Conservation (phyloP, 2,329 filamentous ascomycete species). For the Ascochyta rabiei region DNA sequence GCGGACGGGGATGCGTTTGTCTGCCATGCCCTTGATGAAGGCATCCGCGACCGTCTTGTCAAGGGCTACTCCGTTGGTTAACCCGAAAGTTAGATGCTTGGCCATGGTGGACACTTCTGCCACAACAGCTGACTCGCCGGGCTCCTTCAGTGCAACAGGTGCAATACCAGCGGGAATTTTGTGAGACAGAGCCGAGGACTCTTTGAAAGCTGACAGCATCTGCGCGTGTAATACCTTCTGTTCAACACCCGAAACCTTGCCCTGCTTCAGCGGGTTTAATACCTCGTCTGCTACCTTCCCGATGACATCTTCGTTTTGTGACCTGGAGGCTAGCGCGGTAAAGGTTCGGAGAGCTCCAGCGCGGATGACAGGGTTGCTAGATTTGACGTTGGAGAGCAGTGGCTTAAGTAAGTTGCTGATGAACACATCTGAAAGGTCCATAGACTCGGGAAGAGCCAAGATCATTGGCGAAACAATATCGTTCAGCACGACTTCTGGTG, state of each 20-base stretch:
- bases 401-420: conserved; percentile 79
- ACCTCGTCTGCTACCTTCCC: conserved; percentile 78
- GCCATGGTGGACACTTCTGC: conserved; percentile 76
- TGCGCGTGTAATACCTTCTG: conserved; percentile 83
- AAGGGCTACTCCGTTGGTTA: conserved; percentile 66
- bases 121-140: conserved; percentile 81
- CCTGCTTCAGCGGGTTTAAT: conserved; percentile 76
- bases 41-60: conserved; percentile 72
- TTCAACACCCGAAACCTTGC: conserved; percentile 83
- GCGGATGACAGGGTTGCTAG: conserved; percentile 79
- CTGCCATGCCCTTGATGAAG: conserved; percentile 79
- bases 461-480: conserved; percentile 78
- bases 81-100: conserved; percentile 66
- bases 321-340: conserved; percentile 68
- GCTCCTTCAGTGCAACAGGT: conserved; percentile 77
- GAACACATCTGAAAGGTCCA: conserved; percentile 80
- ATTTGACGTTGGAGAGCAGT: conserved; percentile 88
- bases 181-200: conserved; percentile 66
- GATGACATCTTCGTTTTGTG: conserved; percentile 63
- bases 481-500: conserved; percentile 86
- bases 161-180: conserved; percentile 72
- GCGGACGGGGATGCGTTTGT: conserved; percentile 80
- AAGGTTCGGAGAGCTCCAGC: conserved; percentile 78
- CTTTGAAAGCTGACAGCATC: conserved; percentile 66
- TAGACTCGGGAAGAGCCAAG: conserved; percentile 67